Conservation (phyloP, 2,329 filamentous ascomycete genomes). For the Apiospora pterosperma region DNA sequence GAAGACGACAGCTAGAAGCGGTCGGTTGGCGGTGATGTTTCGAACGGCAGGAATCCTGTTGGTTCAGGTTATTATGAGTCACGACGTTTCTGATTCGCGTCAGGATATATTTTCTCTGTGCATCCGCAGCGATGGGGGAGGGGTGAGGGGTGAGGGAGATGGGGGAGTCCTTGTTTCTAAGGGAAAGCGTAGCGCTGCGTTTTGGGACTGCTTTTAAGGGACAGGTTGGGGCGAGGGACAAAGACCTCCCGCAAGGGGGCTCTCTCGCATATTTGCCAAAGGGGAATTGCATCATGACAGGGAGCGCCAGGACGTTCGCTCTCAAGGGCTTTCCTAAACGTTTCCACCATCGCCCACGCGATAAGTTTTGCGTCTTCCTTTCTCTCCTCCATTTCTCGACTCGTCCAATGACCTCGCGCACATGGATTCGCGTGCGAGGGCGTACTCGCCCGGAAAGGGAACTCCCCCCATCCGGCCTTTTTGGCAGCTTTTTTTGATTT, state of each 20-base stretch:
- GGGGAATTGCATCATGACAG: not conserved
- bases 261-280: slow-evolving; percentile 1
- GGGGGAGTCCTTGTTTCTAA: slow-evolving; percentile 17
- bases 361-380: slow-evolving; percentile 15
- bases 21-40: not conserved
- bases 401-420: slow-evolving; percentile 12
- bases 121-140: slow-evolving; percentile 25
- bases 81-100: slow-evolving; percentile 27
- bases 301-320: slow-evolving; percentile 27
- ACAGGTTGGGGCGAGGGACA: not conserved
- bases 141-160: too few species aligned
- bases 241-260: not conserved
- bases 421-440: slow-evolving; percentile 14
- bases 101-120: slow-evolving; percentile 22
- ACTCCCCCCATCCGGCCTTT: not conserved
- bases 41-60: slow-evolving; percentile 14
- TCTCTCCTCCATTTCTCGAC: not conserved
- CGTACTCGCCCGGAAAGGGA: slow-evolving; percentile 17
- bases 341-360: slow-evolving; percentile 30
- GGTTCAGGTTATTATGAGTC: slow-evolving; percentile 33
- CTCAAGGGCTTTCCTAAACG: slow-evolving; percentile 27
- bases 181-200: slow-evolving; percentile 25
- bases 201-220: slow-evolving; percentile 10
- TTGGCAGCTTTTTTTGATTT: slow-evolving; percentile 12
- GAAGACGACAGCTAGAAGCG: slow-evolving; percentile 37